phyloP scores from a whole-genome alignment of 2,329 filamentous ascomycete genomes.

The Venturiaceae sp. region DNA sequence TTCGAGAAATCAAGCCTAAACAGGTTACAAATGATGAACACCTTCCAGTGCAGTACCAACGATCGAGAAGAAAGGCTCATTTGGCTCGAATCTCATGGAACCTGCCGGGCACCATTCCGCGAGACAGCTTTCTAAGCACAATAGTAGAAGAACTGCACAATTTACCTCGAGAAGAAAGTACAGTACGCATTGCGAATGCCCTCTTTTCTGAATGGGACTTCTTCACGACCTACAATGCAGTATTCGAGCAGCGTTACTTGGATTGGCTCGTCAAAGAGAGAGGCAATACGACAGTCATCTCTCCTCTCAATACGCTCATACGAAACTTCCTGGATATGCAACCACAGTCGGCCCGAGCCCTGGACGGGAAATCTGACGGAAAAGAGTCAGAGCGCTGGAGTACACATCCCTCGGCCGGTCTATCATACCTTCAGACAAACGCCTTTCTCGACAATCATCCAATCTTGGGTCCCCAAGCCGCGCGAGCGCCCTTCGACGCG shows the following conservation, averaged over 20 bases:
- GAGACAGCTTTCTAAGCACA: neutral
- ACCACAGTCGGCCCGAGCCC: slow-evolving; percentile 21
- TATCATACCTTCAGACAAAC: slow-evolving; percentile 49
- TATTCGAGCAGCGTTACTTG: neutral
- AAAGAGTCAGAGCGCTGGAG: slow-evolving; percentile 32
- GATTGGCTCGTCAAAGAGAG: slow-evolving; percentile 14
- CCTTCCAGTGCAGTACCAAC: no score
- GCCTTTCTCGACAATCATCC: slow-evolving; percentile 50
- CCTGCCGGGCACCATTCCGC: neutral
- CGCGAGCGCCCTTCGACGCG: slow-evolving; percentile 42
- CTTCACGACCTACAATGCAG: neutral
- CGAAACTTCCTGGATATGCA: slow-evolving; percentile 48
- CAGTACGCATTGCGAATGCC: neutral
- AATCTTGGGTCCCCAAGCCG: slow-evolving; percentile 47
- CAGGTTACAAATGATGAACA: neutral
- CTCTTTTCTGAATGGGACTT: neutral
- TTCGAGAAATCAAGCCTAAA: neutral
- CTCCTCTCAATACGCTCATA: slow-evolving; percentile 43
- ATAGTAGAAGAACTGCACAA: neutral
- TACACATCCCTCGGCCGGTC: slow-evolving; percentile 56
- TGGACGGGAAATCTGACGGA: slow-evolving; percentile 18
- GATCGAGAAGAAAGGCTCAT: neutral
- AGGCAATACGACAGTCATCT: slow-evolving; percentile 38
- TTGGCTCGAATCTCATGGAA: neutral
- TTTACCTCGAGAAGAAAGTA: neutral